Conservation (phyloP, 2,329 filamentous ascomycete genomes). For the Claviceps arundinis region DNA sequence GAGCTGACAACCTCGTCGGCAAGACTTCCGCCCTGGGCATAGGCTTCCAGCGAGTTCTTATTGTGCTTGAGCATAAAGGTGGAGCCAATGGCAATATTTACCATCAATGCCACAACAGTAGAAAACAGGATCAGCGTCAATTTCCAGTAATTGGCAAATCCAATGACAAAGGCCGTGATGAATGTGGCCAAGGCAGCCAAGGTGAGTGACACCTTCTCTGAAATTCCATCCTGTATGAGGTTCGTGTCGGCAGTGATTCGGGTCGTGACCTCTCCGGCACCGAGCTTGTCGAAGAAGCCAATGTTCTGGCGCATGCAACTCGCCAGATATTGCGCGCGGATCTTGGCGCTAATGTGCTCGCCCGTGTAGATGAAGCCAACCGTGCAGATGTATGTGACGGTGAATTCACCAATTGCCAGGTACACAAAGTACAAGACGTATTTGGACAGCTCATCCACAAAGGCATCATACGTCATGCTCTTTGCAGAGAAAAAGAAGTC, state of each 20-base stretch:
- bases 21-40: slow-evolving; percentile 73
- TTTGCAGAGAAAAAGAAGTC: slow-evolving; percentile 38
- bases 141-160: slow-evolving; percentile 86
- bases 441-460: slow-evolving; percentile 44
- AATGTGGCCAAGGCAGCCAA: slow-evolving; percentile 70
- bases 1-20: slow-evolving; percentile 93
- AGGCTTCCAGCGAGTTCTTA: slow-evolving; percentile 64
- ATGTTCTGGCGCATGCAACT: slow-evolving; percentile 82
- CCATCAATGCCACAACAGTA: slow-evolving; percentile 65
- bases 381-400: slow-evolving; percentile 65
- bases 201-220: slow-evolving; percentile 73
- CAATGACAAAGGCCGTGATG: slow-evolving; percentile 77
- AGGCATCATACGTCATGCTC: slow-evolving; percentile 35
- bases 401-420: slow-evolving; percentile 67
- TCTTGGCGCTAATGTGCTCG: slow-evolving; percentile 65
- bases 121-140: slow-evolving; percentile 77
- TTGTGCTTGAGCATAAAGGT: slow-evolving; percentile 68
- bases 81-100: slow-evolving; percentile 63
- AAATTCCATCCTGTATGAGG: slow-evolving; percentile 84
- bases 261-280: slow-evolving; percentile 85
- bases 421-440: slow-evolving; percentile 78
- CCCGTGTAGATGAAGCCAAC: slow-evolving; percentile 83
- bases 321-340: slow-evolving; percentile 70
- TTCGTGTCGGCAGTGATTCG: slow-evolving; percentile 92
- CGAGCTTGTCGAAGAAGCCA: slow-evolving; percentile 84